phyloP scores from a whole-genome alignment of 2,329 filamentous ascomycete genomes.

The Penicillium sp. region DNA sequence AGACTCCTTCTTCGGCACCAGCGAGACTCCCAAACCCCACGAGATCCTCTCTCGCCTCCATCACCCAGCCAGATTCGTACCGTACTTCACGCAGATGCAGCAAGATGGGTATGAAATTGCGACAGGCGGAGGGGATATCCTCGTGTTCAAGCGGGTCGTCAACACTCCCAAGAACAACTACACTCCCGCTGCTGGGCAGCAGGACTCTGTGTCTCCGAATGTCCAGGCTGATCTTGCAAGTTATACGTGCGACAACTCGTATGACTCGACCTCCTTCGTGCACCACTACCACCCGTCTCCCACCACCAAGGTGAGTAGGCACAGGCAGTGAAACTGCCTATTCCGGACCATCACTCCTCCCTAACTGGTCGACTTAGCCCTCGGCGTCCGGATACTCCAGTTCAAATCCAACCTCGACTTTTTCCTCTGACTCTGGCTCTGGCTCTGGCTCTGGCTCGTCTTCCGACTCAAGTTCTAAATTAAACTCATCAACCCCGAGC shows the following conservation, averaged over 20 bases:
- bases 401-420: neutral
- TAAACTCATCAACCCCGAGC: neutral
- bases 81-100: constrained; percentile 42
- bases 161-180: neutral
- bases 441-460: neutral
- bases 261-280: neutral
- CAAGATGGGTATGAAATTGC: constrained; percentile 46
- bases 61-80: constrained; percentile 45
- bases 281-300: constrained; percentile 9
- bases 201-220: neutral
- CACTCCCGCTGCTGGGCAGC: neutral
- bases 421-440: neutral
- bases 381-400: neutral
- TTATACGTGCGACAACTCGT: constrained; percentile 14
- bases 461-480: neutral
- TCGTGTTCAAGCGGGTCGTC: constrained; percentile 39
- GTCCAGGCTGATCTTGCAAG: constrained; percentile 14
- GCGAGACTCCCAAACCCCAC: constrained; percentile 29
- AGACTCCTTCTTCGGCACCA: constrained; percentile 33
- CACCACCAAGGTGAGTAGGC: constrained; percentile 25
- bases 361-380: constrained; percentile 32
- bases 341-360: constrained; percentile 23
- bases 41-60: constrained; percentile 42
- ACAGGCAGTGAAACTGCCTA: constrained; percentile 27
- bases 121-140: constrained; percentile 45